Base-by-base conservation (phyloP, 2,329 filamentous ascomycete species). In the Venturia aucupariae region DNA sequence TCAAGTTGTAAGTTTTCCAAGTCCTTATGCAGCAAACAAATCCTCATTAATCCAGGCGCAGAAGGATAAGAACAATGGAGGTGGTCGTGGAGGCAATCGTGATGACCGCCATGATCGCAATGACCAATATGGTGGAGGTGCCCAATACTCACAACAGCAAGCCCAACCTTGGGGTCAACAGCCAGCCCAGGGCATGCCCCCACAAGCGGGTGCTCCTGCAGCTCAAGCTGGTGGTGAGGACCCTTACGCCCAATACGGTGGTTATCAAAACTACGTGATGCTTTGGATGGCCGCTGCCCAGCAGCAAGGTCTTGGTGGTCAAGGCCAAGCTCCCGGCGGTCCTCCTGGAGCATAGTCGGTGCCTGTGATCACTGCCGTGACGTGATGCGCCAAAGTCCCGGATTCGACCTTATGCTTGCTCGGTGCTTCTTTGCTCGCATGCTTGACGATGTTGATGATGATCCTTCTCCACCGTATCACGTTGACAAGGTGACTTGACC, bases 211-310 rank as follows among this genome's bases (percentile, higher is more conserved):
- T 59, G 67, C 64, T n/a, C 73, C 76, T 71, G 75, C 82, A 69
- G 79, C 77, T 66, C 80, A 82, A 67, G 89, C 90, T 71, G 87
- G 87, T 0, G 69, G 67, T 64, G 72, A 42, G 11, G 64, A 65
- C 42, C 64, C 62, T 24, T 94, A 94, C 75, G 90, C 90, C 65
- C 82, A 86, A 65, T 94, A 92, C 76, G 90, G 90, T 68, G 90
- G 90, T 66, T 93, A 93, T 75, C 84, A 92, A 70, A 88, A 88
- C 69, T 94, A 93, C 73, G 77, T 91, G 66, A 85, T 88, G 48
- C 81, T 92, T 70, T 94, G 90, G 90, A 92, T 91, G 77, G 89
- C 88, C 60, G 73, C 84, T 72, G 81, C 81, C 61, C 78, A 82
- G 70, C 81, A 83, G 71, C 78, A 82, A 48, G 35, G 39, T 39